Evolutionary conservation across 352 stramenopile species (phyloP).

Genomic region (Phytophthora lateralis): DNA sequence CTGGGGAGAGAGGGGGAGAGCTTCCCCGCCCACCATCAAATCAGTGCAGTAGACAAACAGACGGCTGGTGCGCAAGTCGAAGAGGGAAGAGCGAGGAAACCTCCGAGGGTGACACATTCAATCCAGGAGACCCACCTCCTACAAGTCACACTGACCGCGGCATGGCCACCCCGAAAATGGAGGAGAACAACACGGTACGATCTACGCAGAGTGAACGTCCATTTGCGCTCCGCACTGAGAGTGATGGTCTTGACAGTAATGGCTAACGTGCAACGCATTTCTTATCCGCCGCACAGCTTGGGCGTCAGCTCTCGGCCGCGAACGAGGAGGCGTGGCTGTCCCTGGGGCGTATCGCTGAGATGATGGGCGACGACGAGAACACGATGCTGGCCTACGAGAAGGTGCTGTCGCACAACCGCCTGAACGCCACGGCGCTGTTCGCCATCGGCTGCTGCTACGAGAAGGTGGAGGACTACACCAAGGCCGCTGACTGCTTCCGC

Average conservation of each 20-base stretch:
- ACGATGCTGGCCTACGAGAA: constrained; percentile 90
- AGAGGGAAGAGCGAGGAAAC: constrained; percentile 5
- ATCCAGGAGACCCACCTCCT: constrained; percentile 11
- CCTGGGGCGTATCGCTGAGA: constrained; percentile 85
- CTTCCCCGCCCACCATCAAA: constrained; percentile 37
- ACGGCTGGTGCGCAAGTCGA: constrained; percentile 38
- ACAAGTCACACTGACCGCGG: neutral
- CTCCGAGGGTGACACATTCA: neutral
- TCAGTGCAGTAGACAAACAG: constrained; percentile 53
- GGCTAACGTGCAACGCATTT: constrained; percentile 4
- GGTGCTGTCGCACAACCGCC: constrained; percentile 85
- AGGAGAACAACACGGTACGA: constrained; percentile 75
- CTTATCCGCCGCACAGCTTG: constrained; percentile 38
- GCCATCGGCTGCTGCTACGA: constrained; percentile 88
- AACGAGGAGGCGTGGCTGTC: constrained; percentile 88
- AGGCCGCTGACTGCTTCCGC: constrained; percentile 89
- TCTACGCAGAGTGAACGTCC: constrained; percentile 11
- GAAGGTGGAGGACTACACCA: constrained; percentile 88
- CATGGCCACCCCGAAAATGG: constrained; percentile 83
- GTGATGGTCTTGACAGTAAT: constrained; percentile 11
- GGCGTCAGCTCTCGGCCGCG: constrained; percentile 70
- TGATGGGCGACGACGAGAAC: constrained; percentile 91
- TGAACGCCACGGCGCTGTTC: constrained; percentile 84
- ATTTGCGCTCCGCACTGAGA: constrained; percentile 8
- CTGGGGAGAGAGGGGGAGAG: constrained; percentile 9